phyloP scores from a whole-genome alignment of 345 rosid species.

The Euphorbia tirucalli region DNA sequence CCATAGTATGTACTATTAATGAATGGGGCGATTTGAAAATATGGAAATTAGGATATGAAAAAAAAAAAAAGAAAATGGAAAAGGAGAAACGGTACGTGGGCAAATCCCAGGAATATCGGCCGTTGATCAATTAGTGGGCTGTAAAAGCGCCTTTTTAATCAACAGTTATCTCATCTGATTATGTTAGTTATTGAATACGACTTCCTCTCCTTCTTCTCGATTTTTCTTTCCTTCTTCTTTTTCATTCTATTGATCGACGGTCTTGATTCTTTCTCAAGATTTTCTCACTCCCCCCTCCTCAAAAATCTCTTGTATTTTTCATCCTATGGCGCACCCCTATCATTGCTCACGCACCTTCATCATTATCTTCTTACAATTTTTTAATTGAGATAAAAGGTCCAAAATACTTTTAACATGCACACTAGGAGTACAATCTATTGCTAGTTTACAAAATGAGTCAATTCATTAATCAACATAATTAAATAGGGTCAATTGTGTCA shows the following conservation, averaged over 20 bases:
- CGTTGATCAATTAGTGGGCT: slow-evolving; percentile 27
- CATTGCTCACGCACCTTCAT: neutral
- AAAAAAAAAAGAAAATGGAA: neutral
- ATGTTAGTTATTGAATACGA: slow-evolving; percentile 2
- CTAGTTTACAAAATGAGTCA: no score
- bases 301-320: no score
- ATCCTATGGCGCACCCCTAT: slow-evolving; percentile 15
- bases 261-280: slow-evolving; percentile 9
- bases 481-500: no score
- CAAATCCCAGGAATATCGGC: slow-evolving; percentile 28
- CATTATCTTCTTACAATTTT: no score
- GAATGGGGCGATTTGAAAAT: no score
- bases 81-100: slow-evolving; percentile 20
- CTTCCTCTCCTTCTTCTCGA: slow-evolving; percentile 7
- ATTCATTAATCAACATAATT: no score
- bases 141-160: slow-evolving; percentile 24
- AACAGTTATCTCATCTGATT: no score
- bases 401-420: no score
- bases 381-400: no score
- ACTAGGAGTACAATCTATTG: no score
- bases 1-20: no score
- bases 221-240: slow-evolving; percentile 16
- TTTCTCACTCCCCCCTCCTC: neutral
- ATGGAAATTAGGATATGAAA: no score
- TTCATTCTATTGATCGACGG: slow-evolving; percentile 13